Conservation (phyloP, 2,329 filamentous ascomycete species). For the Gyromitra esculenta region DNA sequence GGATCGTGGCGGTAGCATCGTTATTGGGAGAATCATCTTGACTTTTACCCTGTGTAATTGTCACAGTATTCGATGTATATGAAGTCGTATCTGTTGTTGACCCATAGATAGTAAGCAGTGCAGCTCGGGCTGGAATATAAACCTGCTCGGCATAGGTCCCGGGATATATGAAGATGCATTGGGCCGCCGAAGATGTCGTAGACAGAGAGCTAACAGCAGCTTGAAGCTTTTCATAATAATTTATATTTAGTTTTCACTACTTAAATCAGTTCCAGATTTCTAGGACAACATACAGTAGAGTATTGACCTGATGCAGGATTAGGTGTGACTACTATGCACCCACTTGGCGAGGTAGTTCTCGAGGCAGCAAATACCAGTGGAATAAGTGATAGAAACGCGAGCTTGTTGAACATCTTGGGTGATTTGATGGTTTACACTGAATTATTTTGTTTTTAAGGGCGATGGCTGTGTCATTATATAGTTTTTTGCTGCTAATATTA, state of each 20-base stretch:
- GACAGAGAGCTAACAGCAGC: conserved; percentile 69
- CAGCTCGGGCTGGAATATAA: conserved; percentile 64
- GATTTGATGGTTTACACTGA: neutral
- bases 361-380: conserved; percentile 56
- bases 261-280: neutral
- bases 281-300: conserved; percentile 60
- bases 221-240: conserved; percentile 62
- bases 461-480: conserved; percentile 26
- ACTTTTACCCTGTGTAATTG: conserved; percentile 63
- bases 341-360: conserved; percentile 64
- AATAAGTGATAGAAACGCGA: conserved; percentile 20
- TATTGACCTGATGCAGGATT: conserved; percentile 61
- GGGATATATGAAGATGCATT: conserved; percentile 71
- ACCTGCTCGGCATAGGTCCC: conserved; percentile 72
- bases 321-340: conserved; percentile 65
- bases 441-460: neutral
- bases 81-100: conserved; percentile 66
- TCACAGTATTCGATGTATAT: conserved; percentile 70
- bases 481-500: neutral
- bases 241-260: conserved; percentile 12
- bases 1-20: conserved; percentile 66
- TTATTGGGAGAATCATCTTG: conserved; percentile 66
- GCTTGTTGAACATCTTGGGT: conserved; percentile 22
- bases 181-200: conserved; percentile 64
- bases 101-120: conserved; percentile 68